Evolutionary conservation across 73 alveolate genomes (phyloP), one percentile per base, ranked within the genome.

Genomic region (Loxodes magnus): DNA sequence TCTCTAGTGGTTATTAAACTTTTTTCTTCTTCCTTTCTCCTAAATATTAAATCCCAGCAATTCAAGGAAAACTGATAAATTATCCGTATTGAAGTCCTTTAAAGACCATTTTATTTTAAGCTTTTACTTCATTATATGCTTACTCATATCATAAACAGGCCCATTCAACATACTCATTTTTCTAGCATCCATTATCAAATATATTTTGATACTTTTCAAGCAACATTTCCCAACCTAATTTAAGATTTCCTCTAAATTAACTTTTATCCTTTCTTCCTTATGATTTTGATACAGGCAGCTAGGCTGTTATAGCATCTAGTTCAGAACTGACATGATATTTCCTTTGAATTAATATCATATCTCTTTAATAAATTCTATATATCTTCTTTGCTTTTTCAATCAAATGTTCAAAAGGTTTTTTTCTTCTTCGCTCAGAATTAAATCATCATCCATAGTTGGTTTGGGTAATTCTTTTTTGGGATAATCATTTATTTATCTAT

Each of bases 261-360:
- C 27, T 41, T 24, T 46, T 20, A 5, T 41, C 10, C 17, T 46
- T 46, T 24, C 26, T 46, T 24, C 27, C 27, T 24, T 46, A 19
- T 25, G 22, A 46, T 12, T 24, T 46, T 1, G 59, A 12, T 9
- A 46, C n/a, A 12, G 16, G 15, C 7, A 46, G 59, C 39, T 46
- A 41, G 7, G 59, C 59, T 21, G 27, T 46, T 10, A 74, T 51
- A 31, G 67, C 50, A 12, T 74, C 80, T 49, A 67, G 57, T 67
- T 74, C 88, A 46, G 56, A 57, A 46, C 46, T n/a, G n/a, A n/a
- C n/a, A n/a, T n/a, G n/a, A n/a, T n/a, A n/a, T n/a, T n/a, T n/a
- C n/a, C n/a, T n/a, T n/a, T n/a, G n/a, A n/a, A n/a, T n/a, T 43
- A 29, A 74, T 50, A 53, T 68, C 73, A 74, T 61, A 74, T 29